Evolutionary conservation across 2,329 filamentous ascomycete genomes (phyloP).

Genomic region (Sporothrix pseudoabietina): DNA sequence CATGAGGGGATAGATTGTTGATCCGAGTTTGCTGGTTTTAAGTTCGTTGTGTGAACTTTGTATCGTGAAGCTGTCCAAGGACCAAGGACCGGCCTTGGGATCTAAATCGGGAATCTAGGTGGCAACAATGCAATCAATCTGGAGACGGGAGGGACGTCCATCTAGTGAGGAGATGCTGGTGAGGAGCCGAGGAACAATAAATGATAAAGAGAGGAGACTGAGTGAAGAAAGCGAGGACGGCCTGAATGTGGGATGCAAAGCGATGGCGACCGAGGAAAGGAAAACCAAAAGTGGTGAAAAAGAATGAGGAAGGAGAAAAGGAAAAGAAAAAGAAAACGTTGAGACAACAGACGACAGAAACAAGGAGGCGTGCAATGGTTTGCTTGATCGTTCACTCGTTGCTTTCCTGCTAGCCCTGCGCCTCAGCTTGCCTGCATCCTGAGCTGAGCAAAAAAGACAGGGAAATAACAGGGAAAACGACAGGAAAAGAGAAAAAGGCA

Average conservation of each 20-base stretch:
- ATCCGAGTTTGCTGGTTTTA: neutral
- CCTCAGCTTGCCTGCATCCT: neutral
- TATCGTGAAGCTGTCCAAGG: neutral
- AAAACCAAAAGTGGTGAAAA: neutral
- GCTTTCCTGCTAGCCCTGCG: neutral
- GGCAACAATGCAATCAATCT: neutral
- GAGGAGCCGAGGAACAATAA: no score
- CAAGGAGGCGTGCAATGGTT: neutral
- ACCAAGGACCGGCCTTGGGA: conserved; percentile 18
- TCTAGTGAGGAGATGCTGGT: neutral
- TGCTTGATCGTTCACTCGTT: neutral
- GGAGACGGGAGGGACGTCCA: neutral
- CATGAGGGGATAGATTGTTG: neutral
- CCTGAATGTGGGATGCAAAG: neutral
- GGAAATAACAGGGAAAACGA: neutral
- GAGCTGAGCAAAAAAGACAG: neutral
- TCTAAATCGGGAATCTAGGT: neutral
- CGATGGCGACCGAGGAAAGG: neutral
- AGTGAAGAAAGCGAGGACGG: neutral
- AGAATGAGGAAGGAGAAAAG: neutral
- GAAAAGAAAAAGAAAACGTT: neutral
- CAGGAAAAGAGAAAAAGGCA: neutral
- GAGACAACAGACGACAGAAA: neutral
- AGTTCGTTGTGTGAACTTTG: neutral
- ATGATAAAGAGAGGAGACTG: neutral